Evolutionary conservation across 2,329 filamentous ascomycete genomes (phyloP), one percentile per base, ranked within the genome.

Genomic region (Neonectria punicea): DNA sequence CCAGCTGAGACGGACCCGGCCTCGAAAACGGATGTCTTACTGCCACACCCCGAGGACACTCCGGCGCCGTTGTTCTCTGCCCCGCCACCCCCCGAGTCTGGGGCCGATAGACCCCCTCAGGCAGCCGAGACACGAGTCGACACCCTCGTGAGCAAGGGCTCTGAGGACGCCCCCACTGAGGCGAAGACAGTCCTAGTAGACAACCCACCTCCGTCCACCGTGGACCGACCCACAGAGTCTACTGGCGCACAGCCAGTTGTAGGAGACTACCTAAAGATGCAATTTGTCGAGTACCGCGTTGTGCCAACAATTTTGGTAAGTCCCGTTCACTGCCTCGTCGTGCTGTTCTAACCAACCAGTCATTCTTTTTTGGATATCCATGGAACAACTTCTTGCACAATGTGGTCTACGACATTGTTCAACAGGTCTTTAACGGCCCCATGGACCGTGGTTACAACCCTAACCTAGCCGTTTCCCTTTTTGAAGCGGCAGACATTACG

Each of bases 361-460:
- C 94, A 62, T 98, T 98, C 83, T 99, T 99, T 82, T 99, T 99
- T 84, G 90, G 92, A 65, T 99, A 98, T 75, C 95, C 96, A 1
- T 99, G 96, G 96, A 99, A 99, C 80, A 99, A 99, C 79, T 99
- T 99, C 77, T 86, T 99, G 49, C 96, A 99, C 81, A 99, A 99
- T 76, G 96, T 99, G 47, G 96, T 99, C 53, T 99, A 99, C 77
- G 96, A 99, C 78, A 94, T 99, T 75, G 93, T 99, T 47, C 96
- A 99, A 79, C 96, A 99, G 82, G 96, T 99, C 1, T 98, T 99
- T 80, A 99, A 99, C 77, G 96, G 96, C 9, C 94, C 94, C 0
- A 97, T 99, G 92, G 95, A 98, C 73, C 92, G 94, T 65, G 94
- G 96, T 30, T 98, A 92, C 81, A 99, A 99, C 79, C 90, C 93